Evolutionary conservation across 2,329 filamentous ascomycete genomes (phyloP), one percentile per base, ranked within the genome.

Genomic region (Akanthomyces uredinophilus): DNA sequence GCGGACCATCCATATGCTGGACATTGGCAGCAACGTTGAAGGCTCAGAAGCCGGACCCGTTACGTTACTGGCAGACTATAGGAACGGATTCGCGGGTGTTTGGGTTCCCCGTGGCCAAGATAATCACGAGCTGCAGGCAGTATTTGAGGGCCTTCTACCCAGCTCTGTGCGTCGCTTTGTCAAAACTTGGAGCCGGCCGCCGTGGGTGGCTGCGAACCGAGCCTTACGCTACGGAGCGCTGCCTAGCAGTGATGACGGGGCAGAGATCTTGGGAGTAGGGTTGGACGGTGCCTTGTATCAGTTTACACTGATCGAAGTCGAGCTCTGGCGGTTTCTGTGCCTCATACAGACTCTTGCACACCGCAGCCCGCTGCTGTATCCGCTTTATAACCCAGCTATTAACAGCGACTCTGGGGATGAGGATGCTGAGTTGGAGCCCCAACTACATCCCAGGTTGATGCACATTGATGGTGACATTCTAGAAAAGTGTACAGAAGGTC

Each of bases 341-440:
- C 86, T 94, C 65, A 71, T 97, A 1, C 88, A 96, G 69, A 88
- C 89, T 63, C 71, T 96, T 53, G 86, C 84, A 32, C 72, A 81
- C 52, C 72, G 74, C 29, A 82, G 80, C 29, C 68, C 72, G 7
- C 66, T 70, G 4, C 72, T 86, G 14, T 85, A 79, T 63, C 81
- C 83, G 3, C 84, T 83, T 64, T 72, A 3, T 20, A 50, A 55
- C 27, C 52, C 52, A 67, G 62, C 65, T 66, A 64, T 60, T 63
- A 32, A 27, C 18, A n/a, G 29, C 24, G 22, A 70, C 11, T 62
- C 64, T 11, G 66, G 64, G 11, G 59, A 65, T 10, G 67, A 72
- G 16, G 69, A 62, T 13, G 46, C 51, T 22, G 60, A 62, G 14
- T n/a, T 57, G 2, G 79, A 83, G 63, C 78, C 80, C 8, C 71